Evolutionary conservation across 2,329 filamentous ascomycete genomes (phyloP), one percentile per base, ranked within the genome.

Genomic region (Botrytis galanthina): DNA sequence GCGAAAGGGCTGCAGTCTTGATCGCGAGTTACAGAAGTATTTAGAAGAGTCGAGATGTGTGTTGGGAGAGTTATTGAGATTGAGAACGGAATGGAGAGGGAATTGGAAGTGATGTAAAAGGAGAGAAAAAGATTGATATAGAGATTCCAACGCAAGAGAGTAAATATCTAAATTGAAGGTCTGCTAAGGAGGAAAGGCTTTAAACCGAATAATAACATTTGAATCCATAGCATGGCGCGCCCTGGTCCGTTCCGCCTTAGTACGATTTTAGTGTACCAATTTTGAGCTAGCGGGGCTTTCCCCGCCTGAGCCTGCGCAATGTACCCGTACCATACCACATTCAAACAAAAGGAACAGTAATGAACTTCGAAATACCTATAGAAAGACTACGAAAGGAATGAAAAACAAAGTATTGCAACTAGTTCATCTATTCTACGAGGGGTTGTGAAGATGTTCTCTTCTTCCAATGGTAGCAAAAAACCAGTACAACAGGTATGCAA

Each of bases 381-480:
- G 37, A n/a, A 68, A 37, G 7, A 63, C 59, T 64, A 32, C 69
- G 12, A 70, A 16, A 63, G 69, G 59, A 42, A 63, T 63, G 69
- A 71, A 54, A 54, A 61, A 54, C 14, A 12, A 39, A 26, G 37
- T 32, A 29, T 32, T 51, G 37, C 35, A 35, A 48, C 57, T 67
- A n/a, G 57, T 51, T 22, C 32, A 26, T n/a, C 26, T 12, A 48
- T 20, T 72, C 42, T 70, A 74, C 73, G 70, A 73, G 60, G 59
- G 64, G 71, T 71, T 72, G 70, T 72, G 64, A 77, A 74, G 60
- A 91, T 91, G 89, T 91, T 90, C 84, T 88, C 89, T 76, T 90
- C 89, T 78, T 90, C 89, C 77, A 87, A 82, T 82, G 82, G 87
- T 84, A 85, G 87, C 83, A 92, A 92, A 86, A 94, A 93, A 85